Conservation (phyloP, 2,329 filamentous ascomycete genomes). For the Alternaria sp. region DNA sequence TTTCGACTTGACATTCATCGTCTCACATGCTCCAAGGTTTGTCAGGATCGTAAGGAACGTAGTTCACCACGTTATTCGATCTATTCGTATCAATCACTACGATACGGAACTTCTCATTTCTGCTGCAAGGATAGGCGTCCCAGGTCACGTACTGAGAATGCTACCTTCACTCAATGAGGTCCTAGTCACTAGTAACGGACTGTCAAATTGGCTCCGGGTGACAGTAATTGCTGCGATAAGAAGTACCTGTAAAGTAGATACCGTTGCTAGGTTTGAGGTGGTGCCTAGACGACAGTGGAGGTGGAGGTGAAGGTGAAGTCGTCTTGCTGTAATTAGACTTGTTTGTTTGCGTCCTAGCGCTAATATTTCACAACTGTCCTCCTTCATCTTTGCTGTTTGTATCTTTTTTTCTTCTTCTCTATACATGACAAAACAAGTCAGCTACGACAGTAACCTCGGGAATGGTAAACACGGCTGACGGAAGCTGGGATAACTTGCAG, state of each 20-base stretch:
- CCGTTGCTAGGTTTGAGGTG: neutral
- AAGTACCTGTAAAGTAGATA: neutral
- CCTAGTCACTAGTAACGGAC: too few relatives aligned
- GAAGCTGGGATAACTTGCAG: neutral
- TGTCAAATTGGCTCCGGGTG: neutral
- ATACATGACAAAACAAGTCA: neutral
- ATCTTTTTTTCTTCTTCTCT: neutral
- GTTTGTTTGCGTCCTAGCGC: neutral
- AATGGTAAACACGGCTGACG: neutral
- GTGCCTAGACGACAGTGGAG: neutral
- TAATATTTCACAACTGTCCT: neutral
- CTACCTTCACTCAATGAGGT: neutral
- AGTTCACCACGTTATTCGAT: neutral
- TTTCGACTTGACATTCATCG: neutral
- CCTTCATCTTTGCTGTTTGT: neutral
- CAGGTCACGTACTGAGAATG: constrained; percentile 31
- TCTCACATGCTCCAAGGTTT: neutral
- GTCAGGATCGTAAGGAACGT: neutral
- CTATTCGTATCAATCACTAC: neutral
- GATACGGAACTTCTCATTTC: neutral
- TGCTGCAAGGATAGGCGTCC: neutral
- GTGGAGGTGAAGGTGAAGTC: neutral
- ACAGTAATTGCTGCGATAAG: neutral
- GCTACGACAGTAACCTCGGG: neutral
- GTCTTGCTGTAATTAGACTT: neutral